Base-by-base conservation (phyloP, 352 stramenopile species). In the Pythium phragmitis region DNA sequence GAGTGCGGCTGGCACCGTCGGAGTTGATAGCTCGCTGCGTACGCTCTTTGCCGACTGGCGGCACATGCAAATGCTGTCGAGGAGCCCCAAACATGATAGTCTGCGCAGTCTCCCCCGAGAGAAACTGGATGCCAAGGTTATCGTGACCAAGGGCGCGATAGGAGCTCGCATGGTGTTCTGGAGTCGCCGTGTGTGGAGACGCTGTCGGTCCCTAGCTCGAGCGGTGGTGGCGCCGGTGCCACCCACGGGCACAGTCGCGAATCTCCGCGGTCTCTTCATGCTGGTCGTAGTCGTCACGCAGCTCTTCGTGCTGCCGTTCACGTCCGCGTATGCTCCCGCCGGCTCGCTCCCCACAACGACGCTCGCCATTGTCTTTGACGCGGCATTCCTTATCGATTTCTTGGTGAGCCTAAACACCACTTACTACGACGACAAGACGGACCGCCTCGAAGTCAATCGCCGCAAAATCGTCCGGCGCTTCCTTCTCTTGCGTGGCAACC, bases 361-460 rank as follows among this genome's bases (percentile, higher is more conserved):
- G 4, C 41, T 67, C 9, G 43, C 33, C 1, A 37, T 72, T 6
- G 8, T 51, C 2, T 47, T 65, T 34, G 65, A 72, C 19, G 47
- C 57, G 7, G 47, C 60, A 7, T 57, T 50, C 7, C 19, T 68
- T 3, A 0, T 67, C 0, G 65, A 72, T 19, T 23, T 72, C 9
- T 41, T 72, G 2, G 14, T 63, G 6, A 49, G 41, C 26, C 57
- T 63, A 42, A 67, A 72, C 59, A 72, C 59, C 0, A 37, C 58
- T 4, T 64, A 47, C 48, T 57, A 59, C 26, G 63, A 69, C 42
- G 54, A 65, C 7, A 67, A 68, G 21, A 36, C 30, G 13, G 26
- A 61, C 33, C 43, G 26, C 5, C 55, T 72, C 16, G 65, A 68
- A 50, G 47, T 21, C 6, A 42, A 58, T 9, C 51, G 59, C 0